Conservation (phyloP, 345 rosid genomes). For the Nephelium lappaceum region DNA sequence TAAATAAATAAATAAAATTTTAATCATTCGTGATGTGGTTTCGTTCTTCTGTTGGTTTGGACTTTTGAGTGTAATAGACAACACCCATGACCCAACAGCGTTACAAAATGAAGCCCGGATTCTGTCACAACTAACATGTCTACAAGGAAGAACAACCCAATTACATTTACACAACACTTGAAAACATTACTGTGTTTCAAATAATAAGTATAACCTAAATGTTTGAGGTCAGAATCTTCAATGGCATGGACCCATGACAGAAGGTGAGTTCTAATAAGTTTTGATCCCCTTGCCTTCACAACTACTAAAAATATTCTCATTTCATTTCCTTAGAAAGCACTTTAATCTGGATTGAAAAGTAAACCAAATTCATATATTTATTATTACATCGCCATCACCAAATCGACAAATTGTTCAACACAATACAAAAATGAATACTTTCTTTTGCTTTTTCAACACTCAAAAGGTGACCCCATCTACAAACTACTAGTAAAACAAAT, state of each 20-base stretch:
- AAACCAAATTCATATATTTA: background rate
- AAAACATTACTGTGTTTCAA: too few relatives aligned
- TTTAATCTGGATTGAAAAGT: constrained; percentile 1
- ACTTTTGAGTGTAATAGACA: too few relatives aligned
- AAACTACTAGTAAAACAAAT: background rate
- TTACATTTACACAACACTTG: too few relatives aligned
- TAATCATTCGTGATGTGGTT: too few relatives aligned
- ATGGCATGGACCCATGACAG: too few relatives aligned
- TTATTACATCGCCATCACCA: background rate
- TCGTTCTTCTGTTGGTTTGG: background rate
- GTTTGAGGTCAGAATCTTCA: too few relatives aligned
- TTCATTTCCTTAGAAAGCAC: background rate
- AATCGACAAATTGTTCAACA: constrained; percentile 3
- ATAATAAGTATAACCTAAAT: too few relatives aligned
- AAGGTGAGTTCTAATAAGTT: background rate
- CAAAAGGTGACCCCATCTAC: background rate
- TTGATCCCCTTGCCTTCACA: background rate
- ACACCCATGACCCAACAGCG: too few relatives aligned
- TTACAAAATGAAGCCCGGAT: too few relatives aligned
- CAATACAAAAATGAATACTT: background rate
- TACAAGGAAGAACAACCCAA: too few relatives aligned
- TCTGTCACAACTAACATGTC: too few relatives aligned
- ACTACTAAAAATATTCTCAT: background rate
- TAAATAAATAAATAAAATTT: too few relatives aligned
- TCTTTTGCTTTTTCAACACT: background rate